These are phyloP conservation scores for Barnettozyma sucrosica DNA, from an alignment of 805 yeast species.

Conservation along the genomic window DNA sequence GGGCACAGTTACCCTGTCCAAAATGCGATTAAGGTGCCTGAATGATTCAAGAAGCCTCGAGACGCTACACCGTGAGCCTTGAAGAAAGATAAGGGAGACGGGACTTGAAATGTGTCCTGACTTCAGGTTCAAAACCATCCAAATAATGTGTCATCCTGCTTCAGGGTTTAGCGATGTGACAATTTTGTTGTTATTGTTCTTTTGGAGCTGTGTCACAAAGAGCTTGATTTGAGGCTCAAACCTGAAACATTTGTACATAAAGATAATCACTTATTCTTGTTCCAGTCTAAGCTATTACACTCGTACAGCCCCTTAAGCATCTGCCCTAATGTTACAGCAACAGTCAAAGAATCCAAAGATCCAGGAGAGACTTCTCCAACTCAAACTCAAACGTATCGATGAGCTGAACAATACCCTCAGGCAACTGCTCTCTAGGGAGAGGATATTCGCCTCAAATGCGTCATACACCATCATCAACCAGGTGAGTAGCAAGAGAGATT, in stretches of 20 bases:
- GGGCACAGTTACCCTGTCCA: neutral
- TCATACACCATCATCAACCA: slow-evolving; percentile 40
- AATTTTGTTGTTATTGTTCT: neutral
- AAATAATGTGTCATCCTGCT: too few species aligned
- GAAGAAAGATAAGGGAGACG: too few species aligned
- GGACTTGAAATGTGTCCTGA: too few species aligned
- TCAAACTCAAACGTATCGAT: slow-evolving; percentile 56
- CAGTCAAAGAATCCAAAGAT: slow-evolving; percentile 16
- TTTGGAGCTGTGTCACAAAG: neutral
- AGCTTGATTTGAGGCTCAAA: neutral
- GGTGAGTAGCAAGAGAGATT: slow-evolving; percentile 31
- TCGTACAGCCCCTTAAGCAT: neutral
- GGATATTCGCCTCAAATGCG: slow-evolving; percentile 62
- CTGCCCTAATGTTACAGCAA: neutral
- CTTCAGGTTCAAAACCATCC: too few species aligned
- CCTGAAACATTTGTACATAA: neutral
- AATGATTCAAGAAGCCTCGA: too few species aligned
- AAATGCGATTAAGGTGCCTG: too few species aligned
- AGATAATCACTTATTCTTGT: neutral
- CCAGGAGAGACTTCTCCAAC: slow-evolving; percentile 41
- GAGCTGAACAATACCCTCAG: slow-evolving; percentile 51
- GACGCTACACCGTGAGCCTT: too few species aligned
- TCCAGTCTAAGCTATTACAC: neutral
- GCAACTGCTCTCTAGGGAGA: slow-evolving; percentile 44
- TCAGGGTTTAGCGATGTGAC: too few species aligned